phyloP scores from a whole-genome alignment of 805 yeast genomes.

The Wickerhamiella lipophila region DNA sequence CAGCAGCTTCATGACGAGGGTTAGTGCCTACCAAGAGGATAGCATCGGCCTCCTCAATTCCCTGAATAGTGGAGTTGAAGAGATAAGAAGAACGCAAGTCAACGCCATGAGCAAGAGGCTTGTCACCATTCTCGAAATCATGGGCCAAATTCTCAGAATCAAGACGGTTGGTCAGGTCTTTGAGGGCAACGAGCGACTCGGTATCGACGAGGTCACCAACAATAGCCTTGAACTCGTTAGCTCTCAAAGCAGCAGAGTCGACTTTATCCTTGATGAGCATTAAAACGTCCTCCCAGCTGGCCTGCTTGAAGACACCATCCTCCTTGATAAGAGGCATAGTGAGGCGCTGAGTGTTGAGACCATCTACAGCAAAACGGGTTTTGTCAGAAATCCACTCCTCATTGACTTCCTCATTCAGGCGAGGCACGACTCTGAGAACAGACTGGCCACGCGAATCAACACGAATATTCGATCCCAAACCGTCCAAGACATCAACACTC shows the following conservation, averaged over 20 bases:
- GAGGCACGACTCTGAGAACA: constrained; percentile 76
- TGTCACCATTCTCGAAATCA: constrained; percentile 47
- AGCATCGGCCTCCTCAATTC: constrained; percentile 73
- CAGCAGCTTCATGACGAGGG: constrained; percentile 86
- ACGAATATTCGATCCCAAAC: constrained; percentile 67
- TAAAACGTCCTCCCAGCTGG: constrained; percentile 82
- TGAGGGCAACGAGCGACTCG: constrained; percentile 68
- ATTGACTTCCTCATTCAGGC: constrained; percentile 73
- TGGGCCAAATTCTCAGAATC: constrained; percentile 73
- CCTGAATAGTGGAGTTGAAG: constrained; percentile 67
- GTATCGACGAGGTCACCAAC: constrained; percentile 76
- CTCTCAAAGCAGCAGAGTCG: constrained; percentile 42
- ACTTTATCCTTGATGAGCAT: constrained; percentile 51
- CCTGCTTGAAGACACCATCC: constrained; percentile 56
- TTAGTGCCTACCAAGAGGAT: constrained; percentile 72
- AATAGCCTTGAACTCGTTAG: constrained; percentile 64
- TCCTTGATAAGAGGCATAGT: constrained; percentile 66
- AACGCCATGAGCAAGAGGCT: constrained; percentile 51
- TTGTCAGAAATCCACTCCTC: constrained; percentile 90
- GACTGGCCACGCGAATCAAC: constrained; percentile 80
- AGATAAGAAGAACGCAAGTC: constrained; percentile 68
- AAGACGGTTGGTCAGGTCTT: constrained; percentile 61
- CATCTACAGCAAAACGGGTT: constrained; percentile 75
- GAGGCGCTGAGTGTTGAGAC: constrained; percentile 71
- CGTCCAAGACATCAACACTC: constrained; percentile 74